Evolutionary conservation across 1,139 yeast species (phyloP), one percentile per base, ranked within the genome.

Genomic region (Debaryomyces subglobosus): DNA sequence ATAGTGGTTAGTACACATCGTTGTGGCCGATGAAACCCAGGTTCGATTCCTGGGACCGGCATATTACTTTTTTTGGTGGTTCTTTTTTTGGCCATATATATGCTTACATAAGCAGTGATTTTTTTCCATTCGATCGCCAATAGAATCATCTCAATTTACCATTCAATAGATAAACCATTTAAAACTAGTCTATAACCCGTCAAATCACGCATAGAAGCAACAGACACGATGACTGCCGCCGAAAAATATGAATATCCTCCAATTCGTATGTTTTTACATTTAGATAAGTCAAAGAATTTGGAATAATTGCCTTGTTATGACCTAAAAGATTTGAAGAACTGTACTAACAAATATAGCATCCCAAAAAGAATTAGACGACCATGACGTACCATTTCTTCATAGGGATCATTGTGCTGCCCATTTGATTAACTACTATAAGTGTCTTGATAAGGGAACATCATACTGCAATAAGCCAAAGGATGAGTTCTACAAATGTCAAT

Each of bases 41-140:
- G 79, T 75, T 75, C 80, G 80, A 75, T 74, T 75, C 79, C 79
- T 74, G 80, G 79, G 78, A 70, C 72, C 78, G 78, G 79, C 80
- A 75, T 15, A 45, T 52, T 41, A 56, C 57, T 63, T 63, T 56
- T 16, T 7, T 13, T 32, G n/a, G n/a, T n/a, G n/a, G n/a, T n/a
- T 20, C 12, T 12, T 10, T 20, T 35, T 16, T 35, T 35, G 35
- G 35, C 2, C 5, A 32, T 5, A 7, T 5, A 15, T 5, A 5
- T 20, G 33, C 30, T 39, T 39, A 39, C 35, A 15, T 39, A 39
- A 39, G 33, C 24, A 15, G 24, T 16, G 23, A 18, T 15, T 36
- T 40, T 40, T 40, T 40, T 40, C 30, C 27, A 12, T 27, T 16
- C 43, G 21, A 29, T 40, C 43, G 33, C 43, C 43, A 40, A 40